These are phyloP conservation scores for Neobulgaria alba DNA, from an alignment of 2,329 filamentous ascomycete species.

Conservation along the genomic window DNA sequence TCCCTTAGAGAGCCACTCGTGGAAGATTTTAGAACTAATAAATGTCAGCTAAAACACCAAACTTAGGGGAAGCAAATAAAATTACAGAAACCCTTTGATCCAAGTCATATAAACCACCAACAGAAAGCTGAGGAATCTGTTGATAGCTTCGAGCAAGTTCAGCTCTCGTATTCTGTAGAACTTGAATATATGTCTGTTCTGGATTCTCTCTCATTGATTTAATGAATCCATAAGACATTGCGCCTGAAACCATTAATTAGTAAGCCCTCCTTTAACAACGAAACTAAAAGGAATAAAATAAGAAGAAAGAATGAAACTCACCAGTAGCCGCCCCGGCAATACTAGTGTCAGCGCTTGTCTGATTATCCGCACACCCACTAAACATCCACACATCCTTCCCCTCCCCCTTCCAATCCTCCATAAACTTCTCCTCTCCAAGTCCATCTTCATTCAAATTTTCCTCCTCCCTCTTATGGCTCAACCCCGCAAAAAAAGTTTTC, in stretches of 20 bases:
- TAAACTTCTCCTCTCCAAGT: conserved; percentile 37
- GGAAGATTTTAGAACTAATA: too few relatives aligned
- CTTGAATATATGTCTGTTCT: conserved; percentile 6
- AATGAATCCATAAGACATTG: conserved; percentile 34
- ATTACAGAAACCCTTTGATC: conserved; percentile 22
- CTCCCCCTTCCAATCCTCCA: conserved; percentile 30
- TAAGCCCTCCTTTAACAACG: too few relatives aligned
- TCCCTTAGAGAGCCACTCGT: too few relatives aligned
- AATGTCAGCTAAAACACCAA: too few relatives aligned
- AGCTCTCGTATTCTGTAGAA: conserved; percentile 24
- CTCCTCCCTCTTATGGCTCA: conserved; percentile 39
- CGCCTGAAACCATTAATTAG: conserved; percentile 28
- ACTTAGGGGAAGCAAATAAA: conserved; percentile 4
- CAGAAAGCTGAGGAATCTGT: conserved; percentile 27
- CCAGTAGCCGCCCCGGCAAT: conserved; percentile 30
- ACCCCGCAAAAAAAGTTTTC: conserved; percentile 43
- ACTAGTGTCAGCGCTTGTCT: conserved; percentile 33
- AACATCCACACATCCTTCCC: conserved; percentile 35
- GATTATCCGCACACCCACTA: conserved; percentile 33
- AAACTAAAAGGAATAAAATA: too few relatives aligned
- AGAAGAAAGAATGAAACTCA: too few relatives aligned
- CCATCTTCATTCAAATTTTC: conserved; percentile 37
- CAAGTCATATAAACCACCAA: conserved; percentile 25
- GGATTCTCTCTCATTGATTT: conserved; percentile 28
- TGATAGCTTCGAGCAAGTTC: conserved; percentile 23